Conservation (phyloP, 1,284 basidiomycete species). For the Phylloporus sp. region DNA sequence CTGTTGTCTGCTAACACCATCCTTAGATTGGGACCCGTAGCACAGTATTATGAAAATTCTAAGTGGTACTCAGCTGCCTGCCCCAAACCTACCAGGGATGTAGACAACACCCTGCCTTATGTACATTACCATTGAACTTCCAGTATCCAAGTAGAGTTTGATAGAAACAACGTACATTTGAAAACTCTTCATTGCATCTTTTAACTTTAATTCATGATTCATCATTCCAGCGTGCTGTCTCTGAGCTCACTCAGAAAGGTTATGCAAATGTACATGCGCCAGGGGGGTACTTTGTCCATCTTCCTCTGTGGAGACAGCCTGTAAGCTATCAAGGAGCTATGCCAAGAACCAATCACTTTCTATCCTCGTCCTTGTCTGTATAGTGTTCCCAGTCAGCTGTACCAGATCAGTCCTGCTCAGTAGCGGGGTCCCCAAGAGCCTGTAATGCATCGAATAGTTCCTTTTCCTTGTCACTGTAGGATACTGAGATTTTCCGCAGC, state of each 20-base stretch:
- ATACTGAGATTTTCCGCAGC: slow-evolving; percentile 79
- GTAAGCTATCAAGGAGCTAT: too few species aligned
- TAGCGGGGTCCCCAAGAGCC: slow-evolving; percentile 67
- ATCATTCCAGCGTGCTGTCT: too few species aligned
- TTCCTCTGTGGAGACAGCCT: too few species aligned
- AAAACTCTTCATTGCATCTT: too few species aligned
- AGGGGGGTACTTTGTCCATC: too few species aligned
- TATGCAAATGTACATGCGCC: too few species aligned
- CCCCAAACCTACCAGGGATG: slow-evolving; percentile 57
- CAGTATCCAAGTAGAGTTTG: slow-evolving; percentile 80
- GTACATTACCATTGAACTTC: slow-evolving; percentile 79
- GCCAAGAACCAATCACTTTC: too few species aligned
- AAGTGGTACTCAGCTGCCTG: slow-evolving; percentile 68
- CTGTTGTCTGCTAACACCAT: neutral
- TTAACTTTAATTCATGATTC: too few species aligned
- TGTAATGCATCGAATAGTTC: slow-evolving; percentile 70
- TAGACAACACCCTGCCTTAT: slow-evolving; percentile 69
- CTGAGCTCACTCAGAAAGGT: too few species aligned
- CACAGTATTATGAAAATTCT: slow-evolving; percentile 77
- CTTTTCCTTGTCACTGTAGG: slow-evolving; percentile 81
- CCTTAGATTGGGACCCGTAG: slow-evolving; percentile 66
- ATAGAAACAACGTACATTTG: slow-evolving; percentile 66
- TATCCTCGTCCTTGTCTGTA: slow-evolving; percentile 44
- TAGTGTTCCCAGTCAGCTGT: slow-evolving; percentile 52
- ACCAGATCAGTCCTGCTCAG: slow-evolving; percentile 68